Percentiles rank a stretch among this genome's conserved stretches.
These are phyloP conservation scores for Colletotrichum higginsianum DNA, from an alignment of 2,329 filamentous ascomycete species.

Conservation along the genomic window DNA sequence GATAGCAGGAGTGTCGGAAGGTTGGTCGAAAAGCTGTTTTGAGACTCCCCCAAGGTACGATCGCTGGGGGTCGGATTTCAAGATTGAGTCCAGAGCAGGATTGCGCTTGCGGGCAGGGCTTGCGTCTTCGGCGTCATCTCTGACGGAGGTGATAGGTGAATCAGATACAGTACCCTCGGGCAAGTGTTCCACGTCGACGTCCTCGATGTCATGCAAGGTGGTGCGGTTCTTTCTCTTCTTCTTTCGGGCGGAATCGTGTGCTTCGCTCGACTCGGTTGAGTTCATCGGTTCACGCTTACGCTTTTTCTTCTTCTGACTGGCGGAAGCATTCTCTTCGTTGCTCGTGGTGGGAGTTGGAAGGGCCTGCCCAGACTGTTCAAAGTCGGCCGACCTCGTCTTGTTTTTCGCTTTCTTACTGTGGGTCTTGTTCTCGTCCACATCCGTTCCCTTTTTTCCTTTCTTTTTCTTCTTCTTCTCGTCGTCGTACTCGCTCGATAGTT, in stretches of 20 bases:
- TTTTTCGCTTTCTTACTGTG: slow-evolving; percentile 18
- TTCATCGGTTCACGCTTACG: slow-evolving; percentile 19
- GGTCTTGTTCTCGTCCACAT: slow-evolving; percentile 11
- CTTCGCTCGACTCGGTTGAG: not conserved
- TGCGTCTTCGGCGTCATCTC: not conserved
- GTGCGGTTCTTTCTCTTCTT: slow-evolving; percentile 37
- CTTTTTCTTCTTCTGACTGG: slow-evolving; percentile 15
- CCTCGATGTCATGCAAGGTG: slow-evolving; percentile 22
- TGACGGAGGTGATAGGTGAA: not conserved
- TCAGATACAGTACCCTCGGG: slow-evolving; percentile 21
- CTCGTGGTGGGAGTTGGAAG: slow-evolving; percentile 17
- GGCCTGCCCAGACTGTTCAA: not conserved
- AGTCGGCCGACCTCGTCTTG: slow-evolving; percentile 8
- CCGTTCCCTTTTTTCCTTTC: slow-evolving; percentile 16
- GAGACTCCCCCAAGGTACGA: slow-evolving; percentile 27
- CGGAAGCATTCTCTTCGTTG: not conserved
- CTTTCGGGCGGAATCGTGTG: not conserved
- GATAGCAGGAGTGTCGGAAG: slow-evolving; percentile 4
- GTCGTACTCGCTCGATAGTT: slow-evolving; percentile 8
- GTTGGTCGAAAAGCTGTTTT: slow-evolving; percentile 23
- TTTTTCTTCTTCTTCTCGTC: slow-evolving; percentile 17
- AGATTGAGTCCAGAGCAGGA: slow-evolving; percentile 6
- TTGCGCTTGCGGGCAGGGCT: slow-evolving; percentile 6
- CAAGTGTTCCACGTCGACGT: slow-evolving; percentile 17
- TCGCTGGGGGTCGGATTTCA: slow-evolving; percentile 23